phyloP scores from a whole-genome alignment of 73 alveolate genomes.

The Breviolum minutum region DNA sequence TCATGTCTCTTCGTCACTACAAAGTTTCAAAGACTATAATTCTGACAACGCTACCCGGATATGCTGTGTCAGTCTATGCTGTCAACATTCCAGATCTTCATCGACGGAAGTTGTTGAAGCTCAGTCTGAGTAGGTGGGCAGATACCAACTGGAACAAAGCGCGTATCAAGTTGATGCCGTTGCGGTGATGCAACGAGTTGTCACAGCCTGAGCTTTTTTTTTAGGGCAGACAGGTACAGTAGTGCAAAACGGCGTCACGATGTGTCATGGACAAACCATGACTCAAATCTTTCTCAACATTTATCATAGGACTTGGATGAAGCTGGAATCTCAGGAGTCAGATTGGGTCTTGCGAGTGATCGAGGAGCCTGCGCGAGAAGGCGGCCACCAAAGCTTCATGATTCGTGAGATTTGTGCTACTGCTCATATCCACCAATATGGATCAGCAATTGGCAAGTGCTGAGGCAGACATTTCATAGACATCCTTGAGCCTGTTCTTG shows the following conservation, averaged over 20 bases:
- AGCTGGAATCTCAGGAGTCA: background rate
- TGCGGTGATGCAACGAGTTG: constrained; percentile 38
- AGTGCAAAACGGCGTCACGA: too few relatives aligned
- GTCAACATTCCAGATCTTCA: too few relatives aligned
- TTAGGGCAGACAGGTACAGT: background rate
- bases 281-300: background rate
- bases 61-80: too few relatives aligned
- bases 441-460: background rate
- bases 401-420: too few relatives aligned
- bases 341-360: constrained; percentile 56
- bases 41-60: too few relatives aligned
- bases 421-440: too few relatives aligned
- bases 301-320: too few relatives aligned
- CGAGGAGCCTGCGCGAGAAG: constrained; percentile 92
- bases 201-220: background rate
- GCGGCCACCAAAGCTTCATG: background rate
- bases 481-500: constrained; percentile 78
- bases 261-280: too few relatives aligned
- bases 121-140: constrained; percentile 6
- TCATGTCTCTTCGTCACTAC: too few relatives aligned
- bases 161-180: constrained; percentile 42
- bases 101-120: background rate
- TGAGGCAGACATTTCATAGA: constrained; percentile 70
- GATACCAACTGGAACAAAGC: constrained; percentile 57
- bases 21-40: too few relatives aligned